Base-by-base conservation (phyloP, 192 early-diverging fungal species). In the Backusella liffmaniae region DNA sequence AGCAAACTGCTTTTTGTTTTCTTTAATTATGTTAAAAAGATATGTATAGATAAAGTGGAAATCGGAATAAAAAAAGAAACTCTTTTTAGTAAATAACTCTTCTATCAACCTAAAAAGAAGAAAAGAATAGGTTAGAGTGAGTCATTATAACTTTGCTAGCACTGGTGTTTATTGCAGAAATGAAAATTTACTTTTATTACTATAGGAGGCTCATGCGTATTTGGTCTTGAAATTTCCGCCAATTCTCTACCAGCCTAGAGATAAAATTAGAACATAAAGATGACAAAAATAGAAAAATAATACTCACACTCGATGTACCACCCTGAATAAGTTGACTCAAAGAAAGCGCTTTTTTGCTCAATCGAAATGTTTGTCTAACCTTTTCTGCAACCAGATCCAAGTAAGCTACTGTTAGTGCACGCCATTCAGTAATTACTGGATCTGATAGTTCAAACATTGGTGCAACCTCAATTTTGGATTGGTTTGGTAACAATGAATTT, bases 361-460 rank as follows among this genome's bases (percentile, higher is more conserved):
- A 82, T 15, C 81, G 81, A 13, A 94, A 84, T 29, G 78, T 79
- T 12, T 87, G 80, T 37, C 91, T 87, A 10, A 97, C 89, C 12
- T 83, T 76, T 1, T 87, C 86, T 0, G 92, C 95, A 0, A 96
- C 88, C 16, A 82, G 73, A 80, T 97, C 97, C 72, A 97, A 75
- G 42, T 95, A 85, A 0, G 90, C 88, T 6, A 96, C 91, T 0
- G 97, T 98, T 80, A 98, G 84, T 15, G 94, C 95, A 9, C 97
- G 90, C 97, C 97, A 98, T 79, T 98, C 97, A 53, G 96, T 89
- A 18, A 98, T 89, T 4, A 92, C 93, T 1, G 94, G 90, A 77
- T 98, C 96, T 71, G 84, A 84, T 35, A 90, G 89, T 16, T 93
- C 89, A 78, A 96, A 96, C 74, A 86, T 81, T 5, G 93, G 94